Conservation (phyloP, 2,329 filamentous ascomycete species). For the Colletotrichum sp. region DNA sequence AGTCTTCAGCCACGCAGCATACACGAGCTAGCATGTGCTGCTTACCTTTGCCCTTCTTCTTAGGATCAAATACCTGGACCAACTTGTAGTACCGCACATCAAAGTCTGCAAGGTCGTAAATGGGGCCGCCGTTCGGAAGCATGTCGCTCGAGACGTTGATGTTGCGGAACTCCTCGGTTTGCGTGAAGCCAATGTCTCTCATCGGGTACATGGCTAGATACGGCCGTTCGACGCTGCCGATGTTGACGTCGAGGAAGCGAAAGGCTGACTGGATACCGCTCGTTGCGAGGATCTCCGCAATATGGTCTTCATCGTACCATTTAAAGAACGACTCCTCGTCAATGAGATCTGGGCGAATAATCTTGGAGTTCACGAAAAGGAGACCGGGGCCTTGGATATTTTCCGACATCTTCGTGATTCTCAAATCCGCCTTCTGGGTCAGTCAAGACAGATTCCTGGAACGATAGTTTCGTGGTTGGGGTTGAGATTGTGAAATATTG, state of each 20-base stretch:
- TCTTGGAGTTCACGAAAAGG: background rate
- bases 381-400: background rate
- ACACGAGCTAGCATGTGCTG: too few relatives aligned
- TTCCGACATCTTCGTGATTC: background rate
- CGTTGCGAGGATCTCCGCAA: background rate
- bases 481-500: fast-evolving
- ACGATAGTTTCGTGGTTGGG: background rate
- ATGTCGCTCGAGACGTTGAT: constrained; percentile 36
- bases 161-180: constrained; percentile 34
- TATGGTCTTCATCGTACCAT: background rate
- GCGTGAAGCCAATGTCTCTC: constrained; percentile 36
- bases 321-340: background rate
- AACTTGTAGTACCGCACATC: background rate
- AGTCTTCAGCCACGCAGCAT: fast-evolving
- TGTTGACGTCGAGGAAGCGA: background rate
- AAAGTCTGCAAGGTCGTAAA: background rate
- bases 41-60: background rate
- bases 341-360: background rate
- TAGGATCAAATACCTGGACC: background rate
- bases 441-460: background rate
- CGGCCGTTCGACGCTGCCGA: background rate
- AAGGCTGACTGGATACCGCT: background rate
- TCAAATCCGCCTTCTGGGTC: background rate
- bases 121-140: constrained; percentile 23
- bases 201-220: constrained; percentile 13